Conservation (phyloP, 352 stramenopile genomes). For the Globisporangium camurandrum region DNA sequence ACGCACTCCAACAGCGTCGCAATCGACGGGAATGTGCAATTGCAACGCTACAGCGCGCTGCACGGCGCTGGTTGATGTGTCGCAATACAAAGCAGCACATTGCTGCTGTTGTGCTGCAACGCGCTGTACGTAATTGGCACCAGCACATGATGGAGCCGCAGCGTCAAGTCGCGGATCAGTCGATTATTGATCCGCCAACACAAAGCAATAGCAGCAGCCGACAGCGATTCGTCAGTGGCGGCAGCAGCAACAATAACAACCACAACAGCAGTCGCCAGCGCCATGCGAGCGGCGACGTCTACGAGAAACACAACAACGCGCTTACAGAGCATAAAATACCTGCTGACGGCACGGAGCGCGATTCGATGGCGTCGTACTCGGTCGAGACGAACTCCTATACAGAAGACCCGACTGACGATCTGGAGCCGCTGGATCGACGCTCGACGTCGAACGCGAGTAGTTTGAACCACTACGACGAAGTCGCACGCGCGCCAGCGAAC, state of each 20-base stretch:
- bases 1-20: constrained; percentile 31
- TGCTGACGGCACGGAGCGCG: constrained; percentile 9
- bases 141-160: too few species aligned
- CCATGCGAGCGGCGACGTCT: neutral
- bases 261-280: constrained; percentile 1
- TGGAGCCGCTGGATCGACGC: constrained; percentile 8
- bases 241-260: neutral
- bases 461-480: constrained; percentile 11
- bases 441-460: constrained; percentile 7
- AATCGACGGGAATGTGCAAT: constrained; percentile 23
- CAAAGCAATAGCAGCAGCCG: constrained; percentile 7
- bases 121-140: constrained; percentile 19
- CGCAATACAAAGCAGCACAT: constrained; percentile 15
- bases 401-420: constrained; percentile 13
- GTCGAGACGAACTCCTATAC: constrained; percentile 13
- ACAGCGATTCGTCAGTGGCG: neutral
- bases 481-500: constrained; percentile 13
- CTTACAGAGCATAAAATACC: too few species aligned
- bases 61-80: constrained; percentile 22
- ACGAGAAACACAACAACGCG: neutral
- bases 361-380: constrained; percentile 15
- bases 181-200: too few species aligned
- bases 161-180: too few species aligned
- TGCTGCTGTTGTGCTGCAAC: constrained; percentile 26
- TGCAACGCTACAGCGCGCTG: constrained; percentile 25